Percentiles rank a stretch among this genome's conserved stretches.
Conservation (phyloP, 2,329 filamentous ascomycete genomes). For the Malbranchea zuffiana region DNA sequence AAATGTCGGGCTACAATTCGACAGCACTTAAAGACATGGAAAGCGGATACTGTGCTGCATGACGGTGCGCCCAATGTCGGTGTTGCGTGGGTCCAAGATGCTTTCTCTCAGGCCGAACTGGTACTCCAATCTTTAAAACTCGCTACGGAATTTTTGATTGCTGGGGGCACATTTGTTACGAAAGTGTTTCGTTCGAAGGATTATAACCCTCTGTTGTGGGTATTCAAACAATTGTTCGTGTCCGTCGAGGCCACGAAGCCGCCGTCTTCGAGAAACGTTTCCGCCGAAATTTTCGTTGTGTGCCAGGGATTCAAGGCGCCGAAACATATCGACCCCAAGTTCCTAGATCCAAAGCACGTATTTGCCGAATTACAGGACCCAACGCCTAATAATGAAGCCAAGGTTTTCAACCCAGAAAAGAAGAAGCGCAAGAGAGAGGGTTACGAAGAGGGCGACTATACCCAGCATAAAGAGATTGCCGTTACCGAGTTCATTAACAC, state of each 20-base stretch:
- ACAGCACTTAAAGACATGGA: slow-evolving; percentile 87
- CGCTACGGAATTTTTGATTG: slow-evolving; percentile 81
- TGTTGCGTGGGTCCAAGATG: slow-evolving; percentile 96
- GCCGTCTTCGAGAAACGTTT: slow-evolving; percentile 88
- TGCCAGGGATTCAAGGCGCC: slow-evolving; percentile 92
- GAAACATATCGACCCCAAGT: slow-evolving; percentile 82
- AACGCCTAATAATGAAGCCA: slow-evolving; percentile 89
- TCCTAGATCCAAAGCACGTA: slow-evolving; percentile 77
- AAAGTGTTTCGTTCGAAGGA: slow-evolving; percentile 97
- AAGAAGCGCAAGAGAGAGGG: slow-evolving; percentile 97
- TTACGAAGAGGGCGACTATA: slow-evolving; percentile 93
- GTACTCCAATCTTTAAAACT: slow-evolving; percentile 84
- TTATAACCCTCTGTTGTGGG: slow-evolving; percentile 91
- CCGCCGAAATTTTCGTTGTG: slow-evolving; percentile 96
- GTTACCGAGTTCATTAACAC: slow-evolving; percentile 93
- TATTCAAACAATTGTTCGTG: slow-evolving; percentile 90
- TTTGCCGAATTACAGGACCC: slow-evolving; percentile 84
- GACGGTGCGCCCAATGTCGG: slow-evolving; percentile 97
- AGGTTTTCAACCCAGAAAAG: slow-evolving; percentile 92
- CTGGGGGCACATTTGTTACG: slow-evolving; percentile 88
- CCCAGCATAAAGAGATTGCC: slow-evolving; percentile 76
- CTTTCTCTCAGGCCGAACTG: slow-evolving; percentile 92
- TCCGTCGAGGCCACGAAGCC: slow-evolving; percentile 97
- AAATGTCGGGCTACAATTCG: slow-evolving; percentile 87
- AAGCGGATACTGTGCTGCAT: slow-evolving; percentile 89